phyloP scores from a whole-genome alignment of 139 green algal species.

The Bryopsis sp. region DNA sequence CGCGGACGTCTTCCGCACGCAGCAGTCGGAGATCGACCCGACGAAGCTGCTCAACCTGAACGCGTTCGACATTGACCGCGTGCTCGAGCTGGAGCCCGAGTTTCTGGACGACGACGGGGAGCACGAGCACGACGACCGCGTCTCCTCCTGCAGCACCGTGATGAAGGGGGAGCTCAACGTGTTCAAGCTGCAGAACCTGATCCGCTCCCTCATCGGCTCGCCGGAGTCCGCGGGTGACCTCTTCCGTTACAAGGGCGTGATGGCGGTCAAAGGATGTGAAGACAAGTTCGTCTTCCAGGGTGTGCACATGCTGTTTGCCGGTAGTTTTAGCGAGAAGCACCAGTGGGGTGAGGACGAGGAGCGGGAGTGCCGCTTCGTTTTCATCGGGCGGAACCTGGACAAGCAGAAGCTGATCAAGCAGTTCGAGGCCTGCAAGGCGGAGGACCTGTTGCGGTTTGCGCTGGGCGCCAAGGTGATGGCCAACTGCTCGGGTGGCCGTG shows the following conservation, averaged over 20 bases:
- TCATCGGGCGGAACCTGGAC: constrained; percentile 66
- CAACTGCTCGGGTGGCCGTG: too few species aligned
- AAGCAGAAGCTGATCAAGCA: constrained; percentile 56
- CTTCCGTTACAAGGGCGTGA: constrained; percentile 93
- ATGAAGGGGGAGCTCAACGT: constrained; percentile 84
- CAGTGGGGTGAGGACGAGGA: constrained; percentile 51
- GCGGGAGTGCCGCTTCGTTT: constrained; percentile 68
- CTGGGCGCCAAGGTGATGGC: too few species aligned
- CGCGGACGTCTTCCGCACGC: constrained; percentile 51
- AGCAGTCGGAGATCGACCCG: constrained; percentile 35
- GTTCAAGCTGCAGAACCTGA: constrained; percentile 90
- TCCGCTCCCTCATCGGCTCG: constrained; percentile 81
- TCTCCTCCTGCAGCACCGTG: constrained; percentile 60
- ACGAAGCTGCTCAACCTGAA: constrained; percentile 50
- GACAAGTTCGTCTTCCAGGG: constrained; percentile 83
- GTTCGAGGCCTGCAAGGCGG: constrained; percentile 69
- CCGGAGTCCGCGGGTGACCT: constrained; percentile 71
- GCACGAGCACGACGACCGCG: constrained; percentile 55
- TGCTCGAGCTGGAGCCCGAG: constrained; percentile 56
- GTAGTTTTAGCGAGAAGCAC: constrained; percentile 45
- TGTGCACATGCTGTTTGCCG: constrained; percentile 75
- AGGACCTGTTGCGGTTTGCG: too few species aligned
- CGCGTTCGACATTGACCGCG: constrained; percentile 60
- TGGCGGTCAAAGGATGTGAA: constrained; percentile 61
- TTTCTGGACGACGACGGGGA: constrained; percentile 61